Evolutionary conservation across 495 filamentous ascomycete genomes (phyloP), one percentile per base, ranked within the genome.

Genomic region (Penicillium robsamsonii): DNA sequence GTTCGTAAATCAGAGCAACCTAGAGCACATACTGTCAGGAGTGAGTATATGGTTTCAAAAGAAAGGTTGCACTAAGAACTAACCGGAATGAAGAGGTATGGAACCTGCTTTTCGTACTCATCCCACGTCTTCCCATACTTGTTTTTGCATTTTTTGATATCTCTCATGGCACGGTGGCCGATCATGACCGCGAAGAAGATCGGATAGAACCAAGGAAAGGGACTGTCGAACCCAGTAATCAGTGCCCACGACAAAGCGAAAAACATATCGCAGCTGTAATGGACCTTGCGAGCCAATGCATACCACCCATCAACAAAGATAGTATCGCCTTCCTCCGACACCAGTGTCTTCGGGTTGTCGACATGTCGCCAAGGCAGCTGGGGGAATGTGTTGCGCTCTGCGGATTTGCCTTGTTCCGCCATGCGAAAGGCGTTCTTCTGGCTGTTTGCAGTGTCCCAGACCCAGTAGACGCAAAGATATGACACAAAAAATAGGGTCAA

Each of bases 381-480:
- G 8, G 94, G 94, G 79, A 97, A 96, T 1, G 92, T 82, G 46
- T 85, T 88, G 55, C 94, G 88, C 59, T 82, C 74, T 31, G 85
- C 66, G 12, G 82, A 68, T 8, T 80, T 87, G 42, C 91, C 93
- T 44, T 85, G 81, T 75, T 96, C 90, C 72, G 79, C 77, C 60
- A 87, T 82, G 40, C 92, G 81, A 80, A 97, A 98, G 24, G 86
- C 82, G 70, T 96, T 97, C 81, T 98, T 98, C 70, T 97, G 94
- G 58, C 84, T 87, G 70, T 96, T 94, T 68, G 79, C 80, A 27
- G 86, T 91, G 69, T 95, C 91, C 92, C 91, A 96, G 55, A 96
- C 75, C 81, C 88, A 92, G 81, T 96, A 96, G 55, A 88, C 82
- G 63, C 90, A 87, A 22, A 97, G 75, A 68, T 97, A 98, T 29